Conservation (phyloP, 2,329 filamentous ascomycete genomes). For the Elsinoe fawcettii region DNA sequence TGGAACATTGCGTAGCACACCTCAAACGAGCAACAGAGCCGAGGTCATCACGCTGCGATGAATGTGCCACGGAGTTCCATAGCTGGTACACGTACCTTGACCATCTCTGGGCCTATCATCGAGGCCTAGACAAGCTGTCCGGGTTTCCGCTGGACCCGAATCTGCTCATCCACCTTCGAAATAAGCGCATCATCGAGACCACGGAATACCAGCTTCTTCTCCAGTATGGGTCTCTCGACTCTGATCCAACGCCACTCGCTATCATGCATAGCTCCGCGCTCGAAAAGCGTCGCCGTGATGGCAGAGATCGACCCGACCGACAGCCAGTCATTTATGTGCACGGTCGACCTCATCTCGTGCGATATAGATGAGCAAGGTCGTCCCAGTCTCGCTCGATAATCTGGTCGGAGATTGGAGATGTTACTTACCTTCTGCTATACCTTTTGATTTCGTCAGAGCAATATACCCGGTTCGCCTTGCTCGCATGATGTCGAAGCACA, state of each 20-base stretch:
- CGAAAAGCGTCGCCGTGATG: background rate
- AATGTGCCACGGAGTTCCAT: background rate
- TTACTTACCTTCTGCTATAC: background rate
- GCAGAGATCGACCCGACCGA: background rate
- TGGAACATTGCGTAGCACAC: background rate
- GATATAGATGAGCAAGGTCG: background rate
- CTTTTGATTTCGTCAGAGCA: background rate
- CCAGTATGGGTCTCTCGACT: background rate
- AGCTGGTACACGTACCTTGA: background rate
- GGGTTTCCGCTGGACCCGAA: background rate
- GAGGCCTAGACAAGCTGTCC: background rate
- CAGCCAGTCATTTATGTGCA: background rate
- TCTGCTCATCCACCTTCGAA: background rate
- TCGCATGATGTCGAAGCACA: background rate
- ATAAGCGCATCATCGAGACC: background rate
- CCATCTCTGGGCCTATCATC: background rate
- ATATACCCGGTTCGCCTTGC: background rate
- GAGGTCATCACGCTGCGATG: background rate
- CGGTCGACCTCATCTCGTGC: background rate
- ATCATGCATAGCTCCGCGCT: background rate
- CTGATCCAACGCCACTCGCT: background rate
- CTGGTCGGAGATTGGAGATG: background rate
- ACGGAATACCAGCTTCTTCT: background rate
- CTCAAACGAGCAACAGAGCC: background rate
- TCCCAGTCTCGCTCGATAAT: background rate